Evolutionary conservation across 768 basidiomycete species (phyloP).

Genomic region (Hortiboletus flavorubellus): DNA sequence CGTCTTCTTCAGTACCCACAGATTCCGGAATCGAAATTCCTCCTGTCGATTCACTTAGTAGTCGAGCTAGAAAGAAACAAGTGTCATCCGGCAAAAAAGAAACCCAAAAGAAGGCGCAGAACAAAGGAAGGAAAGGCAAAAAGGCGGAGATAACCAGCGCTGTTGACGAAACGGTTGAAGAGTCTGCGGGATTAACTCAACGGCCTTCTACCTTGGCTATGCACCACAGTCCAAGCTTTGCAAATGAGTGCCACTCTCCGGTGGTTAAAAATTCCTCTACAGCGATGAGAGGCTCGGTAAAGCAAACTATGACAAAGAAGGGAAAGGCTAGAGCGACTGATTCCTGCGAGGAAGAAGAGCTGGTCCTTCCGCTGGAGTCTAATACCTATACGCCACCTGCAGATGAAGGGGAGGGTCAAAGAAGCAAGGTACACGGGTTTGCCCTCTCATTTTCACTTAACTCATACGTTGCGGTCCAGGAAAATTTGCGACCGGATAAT

Average conservation of each 20-base stretch:
- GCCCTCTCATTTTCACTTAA: background rate
- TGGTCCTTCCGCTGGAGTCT: background rate
- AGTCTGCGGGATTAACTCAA: background rate
- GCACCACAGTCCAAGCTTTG: background rate
- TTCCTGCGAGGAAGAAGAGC: conserved; percentile 27
- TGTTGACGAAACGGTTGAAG: conserved; percentile 12
- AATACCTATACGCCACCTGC: background rate
- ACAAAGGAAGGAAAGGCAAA: conserved; percentile 28
- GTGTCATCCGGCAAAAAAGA: conserved; percentile 18
- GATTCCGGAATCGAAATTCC: conserved; percentile 30
- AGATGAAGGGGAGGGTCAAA: conserved; percentile 4
- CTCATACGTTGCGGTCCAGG: conserved; percentile 10
- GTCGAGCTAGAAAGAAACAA: conserved; percentile 14
- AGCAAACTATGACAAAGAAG: conserved; percentile 19
- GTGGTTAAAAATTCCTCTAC: background rate
- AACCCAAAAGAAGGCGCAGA: conserved; percentile 17
- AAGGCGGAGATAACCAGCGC: conserved; percentile 17
- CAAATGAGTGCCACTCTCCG: background rate
- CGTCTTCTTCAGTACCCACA: conserved; percentile 37
- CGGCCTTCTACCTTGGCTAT: background rate
- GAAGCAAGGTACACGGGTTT: conserved; percentile 15
- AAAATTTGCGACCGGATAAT: conserved; percentile 9
- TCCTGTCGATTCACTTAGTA: background rate
- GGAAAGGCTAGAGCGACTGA: conserved; percentile 27
- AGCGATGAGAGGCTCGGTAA: conserved; percentile 22